Evolutionary conservation across 371 early-diverging fungal species (phyloP), one percentile per base, ranked within the genome.

Genomic region (Lichtheimia ornata): DNA sequence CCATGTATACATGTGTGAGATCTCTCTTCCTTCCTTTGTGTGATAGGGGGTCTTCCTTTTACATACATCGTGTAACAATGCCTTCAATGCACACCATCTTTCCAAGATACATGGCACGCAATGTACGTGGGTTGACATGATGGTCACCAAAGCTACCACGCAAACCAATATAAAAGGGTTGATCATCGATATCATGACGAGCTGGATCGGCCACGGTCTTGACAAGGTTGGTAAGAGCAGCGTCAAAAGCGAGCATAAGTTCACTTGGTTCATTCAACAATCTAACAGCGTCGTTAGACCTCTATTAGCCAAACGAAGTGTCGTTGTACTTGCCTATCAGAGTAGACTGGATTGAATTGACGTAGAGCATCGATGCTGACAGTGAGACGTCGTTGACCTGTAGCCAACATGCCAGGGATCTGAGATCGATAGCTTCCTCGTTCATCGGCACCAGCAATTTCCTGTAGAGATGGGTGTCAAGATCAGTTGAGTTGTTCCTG

Each of bases 21-120:
- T 22, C 14, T 5, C 14, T 47, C 12, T 18, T 12, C 12, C 17
- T 47, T 24, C 22, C 22, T 22, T 22, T 22, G 22, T 22, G 22
- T 22, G 22, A 5, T 25, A 35, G 28, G 4, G 4, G 28, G 4
- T 55, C 15, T 18, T 22, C 17, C 24, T 13, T 50, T 50, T 25
- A 72, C 79, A 63, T 81, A 85, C 97, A 97, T 62, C 93, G 88
- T 3, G 99, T 99, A 25, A 99, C 98, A 65, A 99, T 99, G 52
- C 99, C 99, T 77, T 99, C 99, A 40, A 99, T 71, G 66, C 94
- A 96, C 30, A 99, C 89, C 60, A 99, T 80, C 70, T 91, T 91
- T 25, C 97, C 95, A 20, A 99, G 70, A 58, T 86, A 90, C 55
- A 71, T 72, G 7, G 99, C 90, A 27, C 84, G 85, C 50, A 99